These are phyloP conservation scores for Plantago major DNA, from an alignment of 257 asterid species.

Conservation along the genomic window DNA sequence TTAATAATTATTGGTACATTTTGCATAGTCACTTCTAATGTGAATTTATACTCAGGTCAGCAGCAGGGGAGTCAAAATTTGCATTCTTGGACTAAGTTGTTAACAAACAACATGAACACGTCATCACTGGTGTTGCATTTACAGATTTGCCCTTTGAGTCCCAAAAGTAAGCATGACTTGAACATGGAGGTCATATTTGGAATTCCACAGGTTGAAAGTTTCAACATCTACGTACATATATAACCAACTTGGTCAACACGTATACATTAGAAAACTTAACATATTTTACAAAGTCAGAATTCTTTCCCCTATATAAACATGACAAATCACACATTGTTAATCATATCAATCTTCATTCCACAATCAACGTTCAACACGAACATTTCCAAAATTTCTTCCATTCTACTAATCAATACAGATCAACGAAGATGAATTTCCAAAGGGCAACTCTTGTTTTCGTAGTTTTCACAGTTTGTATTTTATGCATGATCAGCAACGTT, in stretches of 20 bases:
- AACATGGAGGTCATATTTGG: neutral
- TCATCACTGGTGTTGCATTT: too few species aligned
- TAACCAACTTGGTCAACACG: slow-evolving; percentile 8
- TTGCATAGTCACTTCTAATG: too few species aligned
- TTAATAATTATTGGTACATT: too few species aligned
- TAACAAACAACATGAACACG: too few species aligned
- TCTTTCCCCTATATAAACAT: slow-evolving; percentile 17
- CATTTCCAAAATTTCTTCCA: neutral
- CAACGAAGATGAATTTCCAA: slow-evolving; percentile 17
- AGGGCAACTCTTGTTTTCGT: slow-evolving; percentile 17
- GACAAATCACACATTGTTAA: neutral
- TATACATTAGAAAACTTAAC: neutral
- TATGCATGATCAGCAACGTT: slow-evolving; percentile 18
- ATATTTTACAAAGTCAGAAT: neutral
- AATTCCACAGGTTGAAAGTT: neutral
- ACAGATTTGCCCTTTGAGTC: too few species aligned
- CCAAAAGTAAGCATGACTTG: too few species aligned
- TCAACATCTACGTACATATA: neutral
- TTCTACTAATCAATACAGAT: too few species aligned
- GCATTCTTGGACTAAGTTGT: too few species aligned
- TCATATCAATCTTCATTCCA: slow-evolving; percentile 1
- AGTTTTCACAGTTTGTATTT: neutral
- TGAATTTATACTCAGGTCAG: too few species aligned
- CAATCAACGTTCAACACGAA: neutral
- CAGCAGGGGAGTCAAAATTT: too few species aligned